A percentile compares a stretch with the other conserved stretches of the same genome.
These are phyloP conservation scores for Ceratocystis colombiana DNA, from an alignment of 2,329 filamentous ascomycete species.

Conservation along the genomic window DNA sequence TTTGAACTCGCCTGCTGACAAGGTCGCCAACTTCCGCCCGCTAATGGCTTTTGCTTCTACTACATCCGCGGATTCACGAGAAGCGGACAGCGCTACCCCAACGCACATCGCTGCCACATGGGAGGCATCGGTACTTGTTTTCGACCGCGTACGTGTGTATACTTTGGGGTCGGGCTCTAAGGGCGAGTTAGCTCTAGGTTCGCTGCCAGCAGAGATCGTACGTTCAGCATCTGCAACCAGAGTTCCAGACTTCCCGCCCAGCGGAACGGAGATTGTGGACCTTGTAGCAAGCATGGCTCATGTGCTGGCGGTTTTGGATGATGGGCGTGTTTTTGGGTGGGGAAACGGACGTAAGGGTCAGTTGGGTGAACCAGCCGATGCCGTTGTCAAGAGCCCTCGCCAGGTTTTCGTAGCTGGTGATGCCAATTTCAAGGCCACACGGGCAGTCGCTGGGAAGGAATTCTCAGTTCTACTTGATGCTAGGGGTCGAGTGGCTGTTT, in stretches of 20 bases:
- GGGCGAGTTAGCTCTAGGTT: slow-evolving; percentile 61
- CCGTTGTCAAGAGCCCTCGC: slow-evolving; percentile 48
- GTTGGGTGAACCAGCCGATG: slow-evolving; percentile 48
- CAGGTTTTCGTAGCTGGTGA: slow-evolving; percentile 43
- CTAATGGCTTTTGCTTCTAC: slow-evolving; percentile 22
- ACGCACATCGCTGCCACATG: slow-evolving; percentile 60
- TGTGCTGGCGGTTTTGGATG: slow-evolving; percentile 59
- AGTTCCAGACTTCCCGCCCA: slow-evolving; percentile 55
- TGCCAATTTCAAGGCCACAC: slow-evolving; percentile 48
- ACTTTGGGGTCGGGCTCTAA: slow-evolving; percentile 56
- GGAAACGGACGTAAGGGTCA: slow-evolving; percentile 80
- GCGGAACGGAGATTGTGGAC: slow-evolving; percentile 47
- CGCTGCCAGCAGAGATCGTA: slow-evolving; percentile 35
- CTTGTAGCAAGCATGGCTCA: slow-evolving; percentile 70
- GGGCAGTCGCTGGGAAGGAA: slow-evolving; percentile 70
- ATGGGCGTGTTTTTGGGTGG: slow-evolving; percentile 78
- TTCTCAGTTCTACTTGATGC: slow-evolving; percentile 52
- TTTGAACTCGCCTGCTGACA: slow-evolving; percentile 27
- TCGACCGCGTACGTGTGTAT: slow-evolving; percentile 44
- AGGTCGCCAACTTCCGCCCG: slow-evolving; percentile 24
- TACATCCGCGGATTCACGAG: background rate
- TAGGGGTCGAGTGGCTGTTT: slow-evolving; percentile 51
- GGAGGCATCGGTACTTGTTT: slow-evolving; percentile 59
- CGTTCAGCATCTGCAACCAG: slow-evolving; percentile 39
- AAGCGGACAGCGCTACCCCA: slow-evolving; percentile 25